Evolutionary conservation across 2,329 filamentous ascomycete species (phyloP).

Genomic region (Talaromyces sp.): DNA sequence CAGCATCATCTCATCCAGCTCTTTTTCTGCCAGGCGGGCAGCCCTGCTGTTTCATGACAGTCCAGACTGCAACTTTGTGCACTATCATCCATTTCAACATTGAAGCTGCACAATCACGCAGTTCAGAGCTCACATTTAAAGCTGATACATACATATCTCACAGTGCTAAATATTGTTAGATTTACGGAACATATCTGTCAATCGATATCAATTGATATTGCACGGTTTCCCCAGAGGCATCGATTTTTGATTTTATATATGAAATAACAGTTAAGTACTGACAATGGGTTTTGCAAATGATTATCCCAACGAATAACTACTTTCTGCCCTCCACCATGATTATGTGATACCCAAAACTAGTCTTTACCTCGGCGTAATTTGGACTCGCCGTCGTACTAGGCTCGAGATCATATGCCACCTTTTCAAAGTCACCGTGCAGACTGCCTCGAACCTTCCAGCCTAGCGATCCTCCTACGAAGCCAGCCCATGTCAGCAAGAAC

Average conservation of each 20-base stretch:
- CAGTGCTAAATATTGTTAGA: neutral
- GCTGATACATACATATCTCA: neutral
- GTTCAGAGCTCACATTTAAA: neutral
- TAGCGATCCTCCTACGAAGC: slow-evolving; percentile 50
- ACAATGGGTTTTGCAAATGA: neutral
- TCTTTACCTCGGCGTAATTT: slow-evolving; percentile 60
- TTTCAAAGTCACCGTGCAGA: slow-evolving; percentile 56
- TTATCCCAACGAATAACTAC: slow-evolving; percentile 21
- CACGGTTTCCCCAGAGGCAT: too few species aligned
- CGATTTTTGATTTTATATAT: neutral
- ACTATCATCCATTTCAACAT: neutral
- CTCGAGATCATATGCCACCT: slow-evolving; percentile 59
- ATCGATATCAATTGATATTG: too few species aligned
- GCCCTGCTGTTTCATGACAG: neutral
- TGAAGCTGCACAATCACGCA: neutral
- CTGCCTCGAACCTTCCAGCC: slow-evolving; percentile 60
- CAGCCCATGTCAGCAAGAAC: neutral
- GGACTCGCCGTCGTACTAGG: slow-evolving; percentile 58
- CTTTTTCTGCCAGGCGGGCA: neutral
- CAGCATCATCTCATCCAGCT: neutral
- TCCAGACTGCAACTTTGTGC: neutral
- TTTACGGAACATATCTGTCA: neutral
- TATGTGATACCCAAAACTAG: slow-evolving; percentile 63
- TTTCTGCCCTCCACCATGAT: slow-evolving; percentile 65
- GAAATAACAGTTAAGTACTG: neutral